These are phyloP conservation scores for Curvularia sp. DNA, from an alignment of 2,329 filamentous ascomycete genomes.

Conservation along the genomic window DNA sequence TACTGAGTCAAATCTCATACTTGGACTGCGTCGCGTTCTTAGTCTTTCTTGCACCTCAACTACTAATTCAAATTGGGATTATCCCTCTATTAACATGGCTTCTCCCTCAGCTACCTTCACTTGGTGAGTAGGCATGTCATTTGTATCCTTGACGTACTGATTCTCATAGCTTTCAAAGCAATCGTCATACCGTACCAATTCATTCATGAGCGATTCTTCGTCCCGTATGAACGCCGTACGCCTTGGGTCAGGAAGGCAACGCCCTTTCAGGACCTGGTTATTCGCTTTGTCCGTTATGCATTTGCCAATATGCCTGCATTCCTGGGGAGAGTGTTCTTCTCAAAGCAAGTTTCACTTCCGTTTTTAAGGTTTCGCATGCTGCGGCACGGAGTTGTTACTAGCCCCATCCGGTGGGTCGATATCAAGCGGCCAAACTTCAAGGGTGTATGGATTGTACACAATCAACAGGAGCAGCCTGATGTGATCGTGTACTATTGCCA, in stretches of 20 bases:
- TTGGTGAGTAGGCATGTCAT: slow-evolving; percentile 59
- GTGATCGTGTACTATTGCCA: slow-evolving; percentile 84
- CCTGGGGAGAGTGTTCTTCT: slow-evolving; percentile 79
- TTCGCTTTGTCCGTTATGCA: slow-evolving; percentile 78
- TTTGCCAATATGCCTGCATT: slow-evolving; percentile 73
- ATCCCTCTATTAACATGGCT: slow-evolving; percentile 64
- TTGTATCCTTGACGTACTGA: slow-evolving; percentile 27
- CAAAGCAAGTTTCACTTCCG: slow-evolving; percentile 72
- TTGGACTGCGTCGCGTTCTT: slow-evolving; percentile 78
- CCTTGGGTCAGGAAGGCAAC: slow-evolving; percentile 74
- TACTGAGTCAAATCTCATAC: slow-evolving; percentile 75
- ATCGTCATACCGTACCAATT: slow-evolving; percentile 66
- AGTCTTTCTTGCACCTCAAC: slow-evolving; percentile 72
- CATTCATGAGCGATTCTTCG: slow-evolving; percentile 64
- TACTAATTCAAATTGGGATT: slow-evolving; percentile 72
- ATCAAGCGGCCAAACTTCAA: slow-evolving; percentile 61
- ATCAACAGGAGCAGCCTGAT: slow-evolving; percentile 69
- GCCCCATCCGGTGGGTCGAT: slow-evolving; percentile 70
- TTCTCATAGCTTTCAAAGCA: slow-evolving; percentile 54
- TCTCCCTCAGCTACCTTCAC: slow-evolving; percentile 70
- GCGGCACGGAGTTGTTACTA: slow-evolving; percentile 70
- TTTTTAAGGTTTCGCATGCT: slow-evolving; percentile 79
- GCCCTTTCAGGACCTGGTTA: slow-evolving; percentile 77
- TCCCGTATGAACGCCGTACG: slow-evolving; percentile 55
- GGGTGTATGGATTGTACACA: slow-evolving; percentile 73